Percentiles rank a stretch among this genome's conserved stretches.
phyloP scores from a whole-genome alignment of 176 grass and related monocot species.

The Avena eriantha region DNA sequence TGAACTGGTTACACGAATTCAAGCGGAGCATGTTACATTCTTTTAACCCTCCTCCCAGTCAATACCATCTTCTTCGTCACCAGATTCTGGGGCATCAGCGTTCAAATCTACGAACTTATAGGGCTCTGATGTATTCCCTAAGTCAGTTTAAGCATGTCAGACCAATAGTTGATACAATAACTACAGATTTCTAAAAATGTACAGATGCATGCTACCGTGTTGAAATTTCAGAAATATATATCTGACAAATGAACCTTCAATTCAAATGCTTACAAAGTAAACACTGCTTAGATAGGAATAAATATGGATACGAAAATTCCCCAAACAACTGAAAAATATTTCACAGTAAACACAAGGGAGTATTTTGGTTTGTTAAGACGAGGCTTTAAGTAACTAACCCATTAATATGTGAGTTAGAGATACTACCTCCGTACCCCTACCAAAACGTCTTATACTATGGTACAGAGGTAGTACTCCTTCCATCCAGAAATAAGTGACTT shows the following conservation, averaged over 20 bases:
- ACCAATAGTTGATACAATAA: conserved; percentile 1
- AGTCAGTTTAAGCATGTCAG: conserved; percentile 36
- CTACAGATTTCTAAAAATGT: background rate
- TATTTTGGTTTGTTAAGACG: background rate
- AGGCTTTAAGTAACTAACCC: background rate
- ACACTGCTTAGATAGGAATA: background rate
- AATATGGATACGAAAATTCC: background rate
- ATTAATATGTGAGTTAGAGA: background rate
- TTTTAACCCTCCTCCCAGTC: conserved; percentile 88
- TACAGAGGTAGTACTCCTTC: no score
- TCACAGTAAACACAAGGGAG: background rate
- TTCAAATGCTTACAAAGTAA: conserved; percentile 3
- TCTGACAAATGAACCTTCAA: conserved; percentile 7
- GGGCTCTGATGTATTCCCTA: conserved; percentile 60
- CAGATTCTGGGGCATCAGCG: conserved; percentile 73
- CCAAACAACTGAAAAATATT: background rate
- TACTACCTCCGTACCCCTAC: no score
- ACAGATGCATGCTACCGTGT: background rate
- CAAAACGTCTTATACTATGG: no score
- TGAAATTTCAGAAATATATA: background rate
- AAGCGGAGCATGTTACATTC: background rate
- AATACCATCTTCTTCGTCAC: conserved; percentile 73
- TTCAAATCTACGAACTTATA: conserved; percentile 87
- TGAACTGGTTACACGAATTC: conserved; percentile 1
- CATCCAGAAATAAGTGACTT: no score